Percentiles rank a stretch among this genome's conserved stretches.
These are phyloP conservation scores for cucumber (Cucumis sativus) DNA, from an alignment of 306 rosid species.

Conservation along the genomic window DNA sequence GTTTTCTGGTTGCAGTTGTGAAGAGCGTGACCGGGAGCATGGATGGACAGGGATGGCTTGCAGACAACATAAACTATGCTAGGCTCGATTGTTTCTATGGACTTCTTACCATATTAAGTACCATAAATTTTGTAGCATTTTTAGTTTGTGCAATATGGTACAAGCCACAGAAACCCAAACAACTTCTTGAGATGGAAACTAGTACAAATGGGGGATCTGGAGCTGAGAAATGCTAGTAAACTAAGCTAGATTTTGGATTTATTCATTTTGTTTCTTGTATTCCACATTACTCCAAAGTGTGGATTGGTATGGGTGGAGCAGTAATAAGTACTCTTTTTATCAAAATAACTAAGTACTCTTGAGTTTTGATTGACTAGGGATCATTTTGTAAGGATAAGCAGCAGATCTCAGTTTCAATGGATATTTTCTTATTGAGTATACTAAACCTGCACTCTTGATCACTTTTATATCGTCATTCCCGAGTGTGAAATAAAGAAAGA, in stretches of 20 bases:
- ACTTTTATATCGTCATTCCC: background rate
- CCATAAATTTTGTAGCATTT: slow-evolving; percentile 47
- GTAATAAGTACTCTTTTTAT: background rate
- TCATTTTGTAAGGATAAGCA: background rate
- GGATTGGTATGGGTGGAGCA: background rate
- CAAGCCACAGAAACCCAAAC: slow-evolving; percentile 40
- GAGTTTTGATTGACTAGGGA: background rate
- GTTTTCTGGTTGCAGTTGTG: slow-evolving; percentile 63
- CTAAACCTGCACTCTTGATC: background rate
- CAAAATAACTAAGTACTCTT: background rate
- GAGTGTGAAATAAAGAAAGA: background rate
- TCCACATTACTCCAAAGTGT: background rate
- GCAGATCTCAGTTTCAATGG: background rate
- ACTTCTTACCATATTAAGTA: slow-evolving; percentile 42
- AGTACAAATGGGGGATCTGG: slow-evolving; percentile 11
- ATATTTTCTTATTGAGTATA: background rate
- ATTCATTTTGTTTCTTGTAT: background rate
- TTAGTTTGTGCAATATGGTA: slow-evolving; percentile 45
- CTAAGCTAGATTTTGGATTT: background rate
- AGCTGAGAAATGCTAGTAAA: slow-evolving; percentile 30
- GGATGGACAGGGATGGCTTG: slow-evolving; percentile 71
- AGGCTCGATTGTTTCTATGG: slow-evolving; percentile 83
- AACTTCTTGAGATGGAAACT: slow-evolving; percentile 25
- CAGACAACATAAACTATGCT: slow-evolving; percentile 57
- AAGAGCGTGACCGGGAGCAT: slow-evolving; percentile 36